These are phyloP conservation scores for Ganoderma sp. DNA, from an alignment of 1,284 basidiomycete genomes.

Conservation along the genomic window DNA sequence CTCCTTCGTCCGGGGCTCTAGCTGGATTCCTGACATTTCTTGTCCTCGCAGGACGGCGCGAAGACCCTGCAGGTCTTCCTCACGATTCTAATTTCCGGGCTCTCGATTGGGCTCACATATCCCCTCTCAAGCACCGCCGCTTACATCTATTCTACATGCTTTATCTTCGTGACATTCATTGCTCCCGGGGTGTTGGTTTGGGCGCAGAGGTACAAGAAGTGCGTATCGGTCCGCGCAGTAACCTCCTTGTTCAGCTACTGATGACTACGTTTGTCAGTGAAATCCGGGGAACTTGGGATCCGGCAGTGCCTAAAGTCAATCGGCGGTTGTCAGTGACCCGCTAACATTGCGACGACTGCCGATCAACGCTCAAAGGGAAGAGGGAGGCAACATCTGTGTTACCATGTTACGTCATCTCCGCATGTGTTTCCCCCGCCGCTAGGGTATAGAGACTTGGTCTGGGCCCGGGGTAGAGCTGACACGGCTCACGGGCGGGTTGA, in stretches of 20 bases:
- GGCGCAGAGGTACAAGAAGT: slow-evolving; percentile 88
- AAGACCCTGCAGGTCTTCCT: slow-evolving; percentile 49
- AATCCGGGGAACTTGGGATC: slow-evolving; percentile 67
- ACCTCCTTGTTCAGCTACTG: slow-evolving; percentile 6
- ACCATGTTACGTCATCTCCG: slow-evolving; percentile 6
- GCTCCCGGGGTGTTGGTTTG: slow-evolving; percentile 77
- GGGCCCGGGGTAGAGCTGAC: slow-evolving; percentile 11
- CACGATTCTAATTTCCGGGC: slow-evolving; percentile 54
- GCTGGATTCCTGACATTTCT: slow-evolving; percentile 9
- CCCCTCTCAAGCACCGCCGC: slow-evolving; percentile 60
- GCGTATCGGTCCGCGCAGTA: slow-evolving; percentile 36
- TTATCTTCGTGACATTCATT: slow-evolving; percentile 67
- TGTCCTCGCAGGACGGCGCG: slow-evolving; percentile 25
- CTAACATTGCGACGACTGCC: slow-evolving; percentile 16
- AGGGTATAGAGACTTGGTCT: neutral
- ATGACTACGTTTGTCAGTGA: slow-evolving; percentile 42
- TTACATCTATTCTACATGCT: slow-evolving; percentile 54
- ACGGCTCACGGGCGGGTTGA: slow-evolving; percentile 12
- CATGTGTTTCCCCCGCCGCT: neutral
- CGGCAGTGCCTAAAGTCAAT: slow-evolving; percentile 66
- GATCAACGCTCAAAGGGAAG: slow-evolving; percentile 15
- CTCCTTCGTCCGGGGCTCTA: slow-evolving; percentile 6
- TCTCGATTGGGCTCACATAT: slow-evolving; percentile 57
- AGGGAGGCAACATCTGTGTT: slow-evolving; percentile 8
- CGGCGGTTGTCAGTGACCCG: slow-evolving; percentile 38